Conservation (phyloP, 2,329 filamentous ascomycete species). For the Hypoxylon sp. region DNA sequence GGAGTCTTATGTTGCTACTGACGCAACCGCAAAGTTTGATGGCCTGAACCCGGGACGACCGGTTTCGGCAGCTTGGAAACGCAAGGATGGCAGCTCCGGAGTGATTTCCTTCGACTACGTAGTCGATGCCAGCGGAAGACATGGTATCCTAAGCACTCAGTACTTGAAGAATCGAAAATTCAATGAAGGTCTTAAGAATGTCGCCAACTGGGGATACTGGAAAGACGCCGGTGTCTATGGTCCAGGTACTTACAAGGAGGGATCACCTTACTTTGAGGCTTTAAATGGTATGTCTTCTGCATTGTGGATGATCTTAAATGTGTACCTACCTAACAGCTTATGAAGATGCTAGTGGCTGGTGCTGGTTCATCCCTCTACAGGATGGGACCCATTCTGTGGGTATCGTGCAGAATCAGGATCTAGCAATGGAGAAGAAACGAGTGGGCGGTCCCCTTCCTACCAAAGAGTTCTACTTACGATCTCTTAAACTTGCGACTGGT, state of each 20-base stretch:
- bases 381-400: constrained; percentile 62
- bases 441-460: constrained; percentile 36
- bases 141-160: constrained; percentile 63
- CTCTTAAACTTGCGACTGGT: constrained; percentile 54
- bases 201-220: constrained; percentile 67
- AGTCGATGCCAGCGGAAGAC: constrained; percentile 64
- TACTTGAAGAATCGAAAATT: constrained; percentile 64
- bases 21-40: constrained; percentile 7
- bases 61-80: constrained; percentile 56
- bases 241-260: constrained; percentile 53
- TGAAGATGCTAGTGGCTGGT: constrained; percentile 64
- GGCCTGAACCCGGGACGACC: constrained; percentile 51
- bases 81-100: constrained; percentile 57
- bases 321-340: neutral
- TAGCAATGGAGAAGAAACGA: constrained; percentile 56
- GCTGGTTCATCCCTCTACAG: constrained; percentile 66
- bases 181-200: constrained; percentile 65
- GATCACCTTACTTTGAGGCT: constrained; percentile 62
- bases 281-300: constrained; percentile 43
- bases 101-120: constrained; percentile 63
- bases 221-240: constrained; percentile 55
- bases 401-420: constrained; percentile 59
- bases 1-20: constrained; percentile 17
- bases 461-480: constrained; percentile 56
- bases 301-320: neutral